Percentiles rank a stretch among this genome's conserved stretches.
These are phyloP conservation scores for Paracorniculantispora psalliotae DNA, from an alignment of 2,329 filamentous ascomycete species.

Conservation along the genomic window DNA sequence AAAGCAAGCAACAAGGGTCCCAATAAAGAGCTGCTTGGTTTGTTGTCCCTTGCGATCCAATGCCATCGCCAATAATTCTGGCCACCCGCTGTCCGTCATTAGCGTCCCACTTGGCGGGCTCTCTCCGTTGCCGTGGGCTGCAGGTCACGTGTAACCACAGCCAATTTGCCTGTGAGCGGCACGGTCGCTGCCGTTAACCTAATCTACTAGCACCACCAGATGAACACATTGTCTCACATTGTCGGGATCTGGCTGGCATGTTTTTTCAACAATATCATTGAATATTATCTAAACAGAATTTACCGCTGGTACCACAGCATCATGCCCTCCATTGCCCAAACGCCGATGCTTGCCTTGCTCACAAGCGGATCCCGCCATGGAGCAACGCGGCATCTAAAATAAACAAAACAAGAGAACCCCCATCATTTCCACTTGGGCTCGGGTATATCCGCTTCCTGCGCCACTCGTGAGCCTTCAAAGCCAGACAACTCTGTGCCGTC, in stretches of 20 bases:
- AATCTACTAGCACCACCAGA: background rate
- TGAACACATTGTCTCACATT: too few species aligned
- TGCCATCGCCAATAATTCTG: background rate
- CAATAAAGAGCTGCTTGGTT: background rate
- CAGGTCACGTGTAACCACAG: constrained; percentile 6
- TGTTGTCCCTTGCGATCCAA: constrained; percentile 1
- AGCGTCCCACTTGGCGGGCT: background rate
- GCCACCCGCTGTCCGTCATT: background rate
- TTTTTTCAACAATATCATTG: too few species aligned
- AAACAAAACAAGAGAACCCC: background rate
- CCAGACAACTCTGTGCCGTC: constrained; percentile 21
- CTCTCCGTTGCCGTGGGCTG: constrained; percentile 11
- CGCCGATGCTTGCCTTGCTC: background rate
- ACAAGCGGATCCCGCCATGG: background rate
- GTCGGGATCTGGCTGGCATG: too few species aligned
- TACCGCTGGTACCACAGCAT: background rate
- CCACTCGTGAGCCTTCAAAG: constrained; percentile 17
- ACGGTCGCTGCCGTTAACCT: background rate
- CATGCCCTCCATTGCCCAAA: background rate
- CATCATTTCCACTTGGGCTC: constrained; percentile 20
- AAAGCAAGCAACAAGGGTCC: background rate
- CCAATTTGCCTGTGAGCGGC: background rate
- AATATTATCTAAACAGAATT: background rate
- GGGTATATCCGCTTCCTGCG: constrained; percentile 24
- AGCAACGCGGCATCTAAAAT: background rate